Percentiles rank a stretch among this genome's conserved stretches.
Evolutionary conservation across 305 asterid species (phyloP).

Genomic region (Fraxinus sp.): DNA sequence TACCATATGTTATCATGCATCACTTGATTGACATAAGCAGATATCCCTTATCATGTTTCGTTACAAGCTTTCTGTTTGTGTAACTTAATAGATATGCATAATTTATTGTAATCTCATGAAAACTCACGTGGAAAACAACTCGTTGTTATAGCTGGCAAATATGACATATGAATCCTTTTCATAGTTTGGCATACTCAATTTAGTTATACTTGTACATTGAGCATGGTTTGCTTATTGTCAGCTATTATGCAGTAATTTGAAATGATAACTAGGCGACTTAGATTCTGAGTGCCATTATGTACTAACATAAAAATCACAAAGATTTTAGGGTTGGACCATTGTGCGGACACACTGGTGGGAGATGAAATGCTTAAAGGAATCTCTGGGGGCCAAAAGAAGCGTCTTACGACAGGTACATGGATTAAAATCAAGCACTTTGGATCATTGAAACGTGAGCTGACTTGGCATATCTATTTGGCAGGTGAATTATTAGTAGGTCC

Average conservation of each 20-base stretch:
- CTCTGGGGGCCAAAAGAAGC: constrained; percentile 96
- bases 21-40: background rate
- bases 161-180: background rate
- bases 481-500: constrained; percentile 91
- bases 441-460: constrained; percentile 27
- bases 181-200: background rate
- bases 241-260: background rate
- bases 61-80: background rate
- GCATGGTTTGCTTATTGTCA: background rate
- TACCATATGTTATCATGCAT: background rate
- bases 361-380: constrained; percentile 97
- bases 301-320: constrained; percentile 59
- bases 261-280: background rate
- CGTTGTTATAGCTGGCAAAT: background rate
- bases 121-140: background rate
- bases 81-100: background rate
- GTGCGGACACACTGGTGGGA: constrained; percentile 90
- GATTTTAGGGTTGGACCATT: constrained; percentile 93
- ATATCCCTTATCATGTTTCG: background rate
- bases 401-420: constrained; percentile 75
- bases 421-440: constrained; percentile 11
- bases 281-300: background rate
- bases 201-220: background rate
- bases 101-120: background rate
- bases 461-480: constrained; percentile 40